Base-by-base conservation (phyloP, 2,329 filamentous ascomycete genomes). In the Colletotrichum sidae region DNA sequence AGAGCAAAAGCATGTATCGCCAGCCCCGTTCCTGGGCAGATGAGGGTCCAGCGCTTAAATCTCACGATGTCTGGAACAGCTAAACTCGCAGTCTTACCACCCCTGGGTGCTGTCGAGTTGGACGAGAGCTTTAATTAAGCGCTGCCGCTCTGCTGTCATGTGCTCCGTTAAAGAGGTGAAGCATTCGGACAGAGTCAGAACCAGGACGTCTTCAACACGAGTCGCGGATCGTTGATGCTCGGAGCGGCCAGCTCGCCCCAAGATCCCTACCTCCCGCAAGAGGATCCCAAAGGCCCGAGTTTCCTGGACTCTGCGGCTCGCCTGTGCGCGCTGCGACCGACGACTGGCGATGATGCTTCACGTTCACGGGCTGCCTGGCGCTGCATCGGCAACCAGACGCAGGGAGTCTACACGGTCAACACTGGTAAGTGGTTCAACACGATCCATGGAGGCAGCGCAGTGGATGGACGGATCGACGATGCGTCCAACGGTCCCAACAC, bases 371-470 rank as follows among this genome's bases (percentile, higher is more conserved):
- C 72, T 10, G 72, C 73, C n/a, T 83, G 80, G 80, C 79, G 80
- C 64, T 83, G 80, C 66, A 78, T 81, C 37, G 80, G 80, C 11
- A 80, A 82, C 63, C 80, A 81, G 67, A 81, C 78, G 0, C 70
- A 80, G 47, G 74, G 73, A 2, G 73, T 80, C 1, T 80, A 80
- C 57, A 67, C 63, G 2, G 71, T 72, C 15, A 78, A 69, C 17
- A 74, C 70, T 3, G 80, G 80, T 5, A 82, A 81, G 63, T 83
- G 80, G 80, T 83, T 80, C 64, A 71, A 75, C 11, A 71, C 75
- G 33, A 55, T 72, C 2, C 69, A 76, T 25, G 71, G 67, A 10
- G 73, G 61, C 12, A 67, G 10, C 35, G 69, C 67, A 2, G 42
- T 72, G 33, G 59, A 70, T 9, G 64, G 75, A 8, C 70, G 74